These are phyloP conservation scores for Fusarium nodosum DNA, from an alignment of 2,329 filamentous ascomycete species.

Conservation along the genomic window DNA sequence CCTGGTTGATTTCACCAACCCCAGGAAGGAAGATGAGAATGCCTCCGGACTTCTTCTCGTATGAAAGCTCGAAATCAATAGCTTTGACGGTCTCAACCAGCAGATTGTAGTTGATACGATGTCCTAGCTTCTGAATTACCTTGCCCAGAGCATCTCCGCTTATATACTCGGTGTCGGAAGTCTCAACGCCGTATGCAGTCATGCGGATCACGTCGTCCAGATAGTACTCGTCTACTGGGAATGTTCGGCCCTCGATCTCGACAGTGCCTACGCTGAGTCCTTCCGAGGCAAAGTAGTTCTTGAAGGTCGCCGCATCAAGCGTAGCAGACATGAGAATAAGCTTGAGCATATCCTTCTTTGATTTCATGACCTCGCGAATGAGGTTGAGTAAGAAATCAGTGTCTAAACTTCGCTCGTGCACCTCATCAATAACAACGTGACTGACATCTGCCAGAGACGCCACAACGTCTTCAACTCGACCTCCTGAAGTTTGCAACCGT, in stretches of 20 bases:
- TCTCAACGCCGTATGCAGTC: conserved; percentile 78
- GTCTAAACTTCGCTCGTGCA: conserved; percentile 96
- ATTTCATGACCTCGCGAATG: conserved; percentile 87
- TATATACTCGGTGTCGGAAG: conserved; percentile 60
- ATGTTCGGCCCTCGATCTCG: conserved; percentile 91
- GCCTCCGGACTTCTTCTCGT: conserved; percentile 76
- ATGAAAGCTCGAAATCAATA: conserved; percentile 81
- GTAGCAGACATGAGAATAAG: conserved; percentile 99
- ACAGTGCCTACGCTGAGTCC: conserved; percentile 77
- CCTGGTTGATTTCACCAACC: conserved; percentile 89
- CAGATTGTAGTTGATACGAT: conserved; percentile 91
- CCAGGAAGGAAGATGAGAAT: conserved; percentile 97
- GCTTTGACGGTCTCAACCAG: conserved; percentile 82
- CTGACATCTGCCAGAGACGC: conserved; percentile 89
- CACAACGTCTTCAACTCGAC: conserved; percentile 82
- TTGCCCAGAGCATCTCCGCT: conserved; percentile 74
- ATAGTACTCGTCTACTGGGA: conserved; percentile 91
- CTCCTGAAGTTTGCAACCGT: conserved; percentile 90
- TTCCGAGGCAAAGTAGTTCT: conserved; percentile 74
- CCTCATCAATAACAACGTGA: conserved; percentile 96
- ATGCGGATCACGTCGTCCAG: conserved; percentile 87
- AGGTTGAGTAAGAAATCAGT: conserved; percentile 98
- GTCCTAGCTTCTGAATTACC: conserved; percentile 78
- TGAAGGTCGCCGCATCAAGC: conserved; percentile 81
- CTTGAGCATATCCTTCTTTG: conserved; percentile 82